Evolutionary conservation across 2,329 filamentous ascomycete species (phyloP).

Genomic region (Helotiales sp.): DNA sequence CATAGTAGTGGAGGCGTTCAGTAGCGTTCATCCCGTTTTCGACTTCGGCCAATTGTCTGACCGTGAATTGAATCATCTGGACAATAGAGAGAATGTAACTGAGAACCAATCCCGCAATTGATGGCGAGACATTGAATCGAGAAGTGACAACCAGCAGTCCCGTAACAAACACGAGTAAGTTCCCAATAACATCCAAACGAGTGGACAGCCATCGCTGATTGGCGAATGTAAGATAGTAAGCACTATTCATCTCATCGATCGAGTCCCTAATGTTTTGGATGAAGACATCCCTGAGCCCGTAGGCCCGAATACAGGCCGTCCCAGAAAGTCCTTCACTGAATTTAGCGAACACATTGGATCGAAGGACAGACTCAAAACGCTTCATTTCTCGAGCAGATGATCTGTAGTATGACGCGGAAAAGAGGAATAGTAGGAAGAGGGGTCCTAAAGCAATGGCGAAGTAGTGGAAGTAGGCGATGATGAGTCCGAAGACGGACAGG

Average conservation of each 20-base stretch:
- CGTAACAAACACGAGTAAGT: conserved; percentile 79
- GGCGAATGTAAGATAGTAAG: conserved; percentile 92
- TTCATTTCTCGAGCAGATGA: conserved; percentile 92
- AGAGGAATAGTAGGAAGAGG: conserved; percentile 74
- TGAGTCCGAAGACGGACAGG: conserved; percentile 79
- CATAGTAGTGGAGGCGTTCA: conserved; percentile 89
- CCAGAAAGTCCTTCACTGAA: conserved; percentile 88
- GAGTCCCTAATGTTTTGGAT: conserved; percentile 65
- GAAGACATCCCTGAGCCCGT: conserved; percentile 79
- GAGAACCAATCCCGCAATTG: conserved; percentile 82
- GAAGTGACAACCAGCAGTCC: conserved; percentile 91
- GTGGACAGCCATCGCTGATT: conserved; percentile 93
- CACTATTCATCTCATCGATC: conserved; percentile 89
- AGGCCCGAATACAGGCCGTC: conserved; percentile 83
- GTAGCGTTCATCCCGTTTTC: conserved; percentile 99
- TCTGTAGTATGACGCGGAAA: conserved; percentile 85
- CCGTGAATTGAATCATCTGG: conserved; percentile 94
- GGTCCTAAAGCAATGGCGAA: conserved; percentile 65
- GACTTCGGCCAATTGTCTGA: conserved; percentile 90
- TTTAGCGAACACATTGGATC: conserved; percentile 84
- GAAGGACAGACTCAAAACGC: conserved; percentile 85
- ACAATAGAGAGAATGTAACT: conserved; percentile 93
- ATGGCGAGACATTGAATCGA: conserved; percentile 80
- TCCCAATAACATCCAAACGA: conserved; percentile 82
- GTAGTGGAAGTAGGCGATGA: conserved; percentile 94